Base-by-base conservation (phyloP, 2,329 filamentous ascomycete species). In the Aspergillus novofumigatus region DNA sequence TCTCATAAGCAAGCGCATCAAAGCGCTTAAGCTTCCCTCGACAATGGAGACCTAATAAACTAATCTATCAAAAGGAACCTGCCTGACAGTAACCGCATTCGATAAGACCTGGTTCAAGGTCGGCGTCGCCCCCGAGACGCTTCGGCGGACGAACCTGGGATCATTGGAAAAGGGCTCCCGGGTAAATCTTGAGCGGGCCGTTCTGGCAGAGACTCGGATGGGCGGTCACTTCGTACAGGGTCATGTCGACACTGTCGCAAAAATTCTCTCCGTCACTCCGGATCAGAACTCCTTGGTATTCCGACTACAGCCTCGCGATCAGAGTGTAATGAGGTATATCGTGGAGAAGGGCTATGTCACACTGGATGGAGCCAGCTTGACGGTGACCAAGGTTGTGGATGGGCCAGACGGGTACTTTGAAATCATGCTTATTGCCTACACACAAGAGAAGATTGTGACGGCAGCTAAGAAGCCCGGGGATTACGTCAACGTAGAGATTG, bases 151-250 rank as follows among this genome's bases (percentile, higher is more conserved):
- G 58, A 96, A 97, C 77, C 86, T 99, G n/a, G 93, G 92, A 60
- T 80, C 80, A 21, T 81, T 99, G 53, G 75, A 78, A 50, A 72
- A 84, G 59, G 80, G 80, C 45, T 89, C 86, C 59, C 80, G 79
- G 23, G 92, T 97, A 63, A 99, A 99, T 75, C 87, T 99, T 53
- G 94, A 99, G 80, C 87, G 94, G 17, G 93, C 94, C 3, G 92
- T 99, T 54, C 88, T 89, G 20, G 91, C 92, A 4, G 85, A 89
- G 67, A 97, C 93, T 49, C 90, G 94, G 55, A 97, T 99, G 91
- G 94, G 95, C 49, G 94, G 94, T 0, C 94, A 99, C 78, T 96
- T 97, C 69, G 93, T 97, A 32, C 95, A 99, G 77, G 94, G 94
- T 44, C 94, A 99, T 75, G 93, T 99, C 59, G 95, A 99, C 75